Evolutionary conservation across 2,329 filamentous ascomycete genomes (phyloP).

Genomic region (Escovopsis sp.): DNA sequence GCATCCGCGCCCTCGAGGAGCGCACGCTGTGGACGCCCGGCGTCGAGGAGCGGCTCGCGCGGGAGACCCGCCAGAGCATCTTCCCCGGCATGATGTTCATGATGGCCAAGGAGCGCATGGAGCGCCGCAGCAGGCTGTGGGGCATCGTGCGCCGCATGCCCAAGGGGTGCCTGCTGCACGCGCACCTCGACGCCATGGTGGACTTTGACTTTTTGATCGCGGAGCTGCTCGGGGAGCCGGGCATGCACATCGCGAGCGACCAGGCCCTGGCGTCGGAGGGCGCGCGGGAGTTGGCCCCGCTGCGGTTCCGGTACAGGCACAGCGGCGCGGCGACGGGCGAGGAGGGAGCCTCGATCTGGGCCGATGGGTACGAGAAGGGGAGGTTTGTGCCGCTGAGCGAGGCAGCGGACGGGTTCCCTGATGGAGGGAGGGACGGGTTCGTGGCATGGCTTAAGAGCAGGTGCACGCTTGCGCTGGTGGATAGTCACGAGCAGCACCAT

Average conservation of each 20-base stretch:
- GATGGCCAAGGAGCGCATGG: conserved; percentile 73
- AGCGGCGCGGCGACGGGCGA: conserved; percentile 15
- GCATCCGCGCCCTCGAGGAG: conserved; percentile 66
- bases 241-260: conserved; percentile 57
- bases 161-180: conserved; percentile 75
- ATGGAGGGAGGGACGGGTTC: conserved; percentile 58
- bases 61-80: conserved; percentile 45
- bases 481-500: conserved; percentile 67
- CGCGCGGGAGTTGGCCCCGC: conserved; percentile 36
- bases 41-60: conserved; percentile 55
- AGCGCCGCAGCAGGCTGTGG: conserved; percentile 64
- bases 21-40: conserved; percentile 60
- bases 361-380: conserved; percentile 41
- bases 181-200: conserved; percentile 83
- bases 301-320: conserved; percentile 49
- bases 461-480: conserved; percentile 55
- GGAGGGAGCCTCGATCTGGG: conserved; percentile 48
- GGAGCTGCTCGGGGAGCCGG: conserved; percentile 53
- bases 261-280: conserved; percentile 38
- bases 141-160: conserved; percentile 74
- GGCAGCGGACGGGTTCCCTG: conserved; percentile 62
- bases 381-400: conserved; percentile 42
- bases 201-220: conserved; percentile 70
- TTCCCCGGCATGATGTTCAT: conserved; percentile 92
- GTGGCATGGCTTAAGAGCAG: conserved; percentile 61